Evolutionary conservation across 2,329 filamentous ascomycete genomes (phyloP), one percentile per base, ranked within the genome.

Genomic region (Neonectria hederae): DNA sequence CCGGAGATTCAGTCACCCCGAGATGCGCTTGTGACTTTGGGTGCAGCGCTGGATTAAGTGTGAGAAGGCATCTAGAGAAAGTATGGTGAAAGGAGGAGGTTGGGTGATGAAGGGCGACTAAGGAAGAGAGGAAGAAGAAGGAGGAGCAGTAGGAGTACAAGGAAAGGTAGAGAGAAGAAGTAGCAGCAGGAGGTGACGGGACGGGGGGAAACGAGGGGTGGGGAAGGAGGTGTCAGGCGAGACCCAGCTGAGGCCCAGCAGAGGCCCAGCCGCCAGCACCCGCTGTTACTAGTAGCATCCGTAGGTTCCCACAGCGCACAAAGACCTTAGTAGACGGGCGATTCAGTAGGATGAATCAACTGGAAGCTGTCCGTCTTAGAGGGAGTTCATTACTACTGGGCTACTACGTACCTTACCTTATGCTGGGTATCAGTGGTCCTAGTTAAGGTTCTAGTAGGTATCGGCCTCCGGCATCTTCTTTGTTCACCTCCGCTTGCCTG

Each of bases 151-250:
- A 71, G 66, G 67, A n/a, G n/a, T n/a, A n/a, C n/a, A n/a, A n/a
- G n/a, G 65, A 69, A 10, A 55, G 52, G 26, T 22, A 63, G 65
- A 60, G 51, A 54, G 45, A 62, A 71, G 62, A 59, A 58, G 63
- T 61, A 70, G 62, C 59, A 58, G 63, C 62, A 70, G 62, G 63
- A 62, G 71, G 65, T 62, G 55, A 51, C 24, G 51, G 35, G 53
- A 45, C n/a, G 49, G 63, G 55, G 66, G 62, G 65, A 65, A 65
- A 62, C 63, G 63, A 69, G 66, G 61, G 69, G 72, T 74, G 72
- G 72, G 60, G 72, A 70, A 74, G 67, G 64, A 73, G 61, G 56
- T 60, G 53, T 61, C 56, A 63, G 63, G 59, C 61, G 35, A 63
- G 61, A 30, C 43, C 28, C 42, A 51, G 62, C 62, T 48, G 28